Evolutionary conservation across 106 monocot genomes (phyloP), one percentile per base, ranked within the genome.

Genomic region (Allium fistulosum): DNA sequence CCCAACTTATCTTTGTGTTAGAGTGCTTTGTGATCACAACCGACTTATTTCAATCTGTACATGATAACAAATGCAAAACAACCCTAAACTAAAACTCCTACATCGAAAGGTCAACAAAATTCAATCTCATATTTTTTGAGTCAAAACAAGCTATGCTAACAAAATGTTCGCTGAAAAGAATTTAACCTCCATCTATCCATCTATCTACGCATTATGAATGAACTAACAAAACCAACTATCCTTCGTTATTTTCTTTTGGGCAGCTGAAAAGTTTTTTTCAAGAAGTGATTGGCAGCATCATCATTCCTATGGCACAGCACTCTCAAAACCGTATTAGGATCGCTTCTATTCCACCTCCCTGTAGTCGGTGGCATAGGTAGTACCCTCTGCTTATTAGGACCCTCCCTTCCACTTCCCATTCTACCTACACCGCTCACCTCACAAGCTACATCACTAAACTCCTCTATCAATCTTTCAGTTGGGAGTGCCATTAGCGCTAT

Each of bases 301-400:
- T 85, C 85, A n/a, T 85, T 70, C 10, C 86, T 70, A 72, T 82
- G 79, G 62, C 82, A 86, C 28, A 86, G 57, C 74, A 86, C 86
- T 63, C 86, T 52, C 7, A 86, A 62, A 49, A 80, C 48, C 8
- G 86, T 86, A 57, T 82, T 82, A 0, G 86, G 86, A 15, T 86
- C 86, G 3, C 76, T 45, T 48, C 71, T 59, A 68, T 76, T 79
- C 86, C 86, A 86, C 67, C 67, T 79, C n/a, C 76, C 80, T 3
- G 80, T 70, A 12, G 84, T 80, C 16, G 84, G 81, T 6, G 81
- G 84, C 84, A 80, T 80, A 48, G 76, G 73, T 12, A 74, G 57
- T 13, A 74, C 50, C 61, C 50, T 69, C 70, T 66, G 63, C 68
- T 55, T 55, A 28, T 46, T 15, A 17, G 49, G 65, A 17, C 49